Percentiles rank a stretch among this genome's conserved stretches.
Evolutionary conservation across 148 eudicot genomes (phyloP).

Genomic region (Rhododendron molle): DNA sequence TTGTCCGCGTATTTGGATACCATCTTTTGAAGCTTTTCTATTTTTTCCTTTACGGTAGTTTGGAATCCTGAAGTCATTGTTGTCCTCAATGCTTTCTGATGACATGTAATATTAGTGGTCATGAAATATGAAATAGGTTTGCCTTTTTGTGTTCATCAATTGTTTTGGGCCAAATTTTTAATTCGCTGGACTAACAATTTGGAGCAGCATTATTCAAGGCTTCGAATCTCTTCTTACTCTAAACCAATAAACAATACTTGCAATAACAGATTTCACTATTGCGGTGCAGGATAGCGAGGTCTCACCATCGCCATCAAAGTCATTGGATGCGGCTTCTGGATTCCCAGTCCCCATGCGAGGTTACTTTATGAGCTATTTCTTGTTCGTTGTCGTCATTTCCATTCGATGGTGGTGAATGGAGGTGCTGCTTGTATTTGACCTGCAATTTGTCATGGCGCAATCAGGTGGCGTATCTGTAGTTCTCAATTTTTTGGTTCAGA

Average conservation of each 20-base stretch:
- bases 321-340: background rate
- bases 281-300: background rate
- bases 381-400: background rate
- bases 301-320: background rate
- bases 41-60: background rate
- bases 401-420: background rate
- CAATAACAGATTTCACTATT: background rate
- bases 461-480: background rate
- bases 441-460: background rate
- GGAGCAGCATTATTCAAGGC: background rate
- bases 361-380: conserved; percentile 4
- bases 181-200: background rate
- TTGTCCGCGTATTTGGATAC: background rate
- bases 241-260: background rate
- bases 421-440: background rate
- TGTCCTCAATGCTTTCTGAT: background rate
- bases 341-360: background rate
- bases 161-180: background rate
- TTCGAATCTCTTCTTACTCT: background rate
- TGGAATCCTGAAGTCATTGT: background rate
- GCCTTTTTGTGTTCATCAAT: background rate
- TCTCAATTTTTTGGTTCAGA: background rate
- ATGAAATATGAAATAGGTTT: background rate
- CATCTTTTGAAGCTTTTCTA: background rate
- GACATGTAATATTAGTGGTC: background rate